These are phyloP conservation scores for Westerdykella ornata DNA, from an alignment of 2,329 filamentous ascomycete genomes.

Conservation along the genomic window DNA sequence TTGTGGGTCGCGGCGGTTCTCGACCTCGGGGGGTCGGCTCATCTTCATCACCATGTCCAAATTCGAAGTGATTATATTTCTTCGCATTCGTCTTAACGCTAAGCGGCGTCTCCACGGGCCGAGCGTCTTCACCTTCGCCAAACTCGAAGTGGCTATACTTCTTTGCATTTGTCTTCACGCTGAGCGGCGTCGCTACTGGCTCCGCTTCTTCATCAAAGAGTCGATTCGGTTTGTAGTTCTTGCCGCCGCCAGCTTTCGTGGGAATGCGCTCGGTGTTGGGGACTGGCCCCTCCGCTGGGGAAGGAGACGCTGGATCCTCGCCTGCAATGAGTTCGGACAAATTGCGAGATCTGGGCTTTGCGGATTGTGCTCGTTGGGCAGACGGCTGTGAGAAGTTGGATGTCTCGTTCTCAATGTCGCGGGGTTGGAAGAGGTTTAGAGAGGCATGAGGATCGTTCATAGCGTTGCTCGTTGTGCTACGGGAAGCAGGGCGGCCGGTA, in stretches of 20 bases:
- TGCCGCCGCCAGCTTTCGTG: constrained; percentile 46
- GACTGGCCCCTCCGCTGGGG: no score
- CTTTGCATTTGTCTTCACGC: constrained; percentile 62
- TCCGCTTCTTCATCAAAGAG: constrained; percentile 48
- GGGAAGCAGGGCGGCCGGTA: constrained; percentile 37
- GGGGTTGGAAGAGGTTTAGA: constrained; percentile 66
- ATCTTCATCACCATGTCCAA: constrained; percentile 56
- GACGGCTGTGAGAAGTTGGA: constrained; percentile 45
- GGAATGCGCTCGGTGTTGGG: constrained; percentile 33
- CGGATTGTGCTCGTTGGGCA: constrained; percentile 56
- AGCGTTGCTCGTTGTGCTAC: constrained; percentile 31
- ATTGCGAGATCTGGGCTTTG: constrained; percentile 62
- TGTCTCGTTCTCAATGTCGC: constrained; percentile 53
- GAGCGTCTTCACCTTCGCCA: constrained; percentile 50
- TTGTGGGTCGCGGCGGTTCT: constrained; percentile 16
- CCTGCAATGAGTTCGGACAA: constrained; percentile 62
- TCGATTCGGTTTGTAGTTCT: constrained; percentile 49
- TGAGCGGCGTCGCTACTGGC: constrained; percentile 28
- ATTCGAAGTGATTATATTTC: constrained; percentile 82
- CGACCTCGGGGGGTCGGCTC: constrained; percentile 29
- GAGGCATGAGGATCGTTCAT: constrained; percentile 54
- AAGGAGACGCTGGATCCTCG: constrained; percentile 37
- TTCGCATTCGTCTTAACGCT: constrained; percentile 61
- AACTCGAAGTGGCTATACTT: constrained; percentile 87
- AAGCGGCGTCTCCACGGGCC: constrained; percentile 26